Evolutionary conservation across 2,329 filamentous ascomycete species (phyloP), one percentile per base, ranked within the genome.

Genomic region (Fusarium secorum): DNA sequence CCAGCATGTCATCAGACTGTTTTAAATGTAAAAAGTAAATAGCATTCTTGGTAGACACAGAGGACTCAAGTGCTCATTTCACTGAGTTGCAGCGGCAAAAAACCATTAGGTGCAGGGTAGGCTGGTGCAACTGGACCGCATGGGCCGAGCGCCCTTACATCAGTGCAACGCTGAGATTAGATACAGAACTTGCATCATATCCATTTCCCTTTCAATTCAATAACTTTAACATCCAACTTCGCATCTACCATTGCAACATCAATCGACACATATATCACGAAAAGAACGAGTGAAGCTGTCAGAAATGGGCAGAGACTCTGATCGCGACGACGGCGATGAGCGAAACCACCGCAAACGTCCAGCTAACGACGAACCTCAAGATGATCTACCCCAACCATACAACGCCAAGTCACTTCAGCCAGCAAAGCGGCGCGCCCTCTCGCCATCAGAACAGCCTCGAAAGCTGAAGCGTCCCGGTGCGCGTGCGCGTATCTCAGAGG

Each of bases 391-490:
- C 13, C 87, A 89, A 68, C 87, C 88, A 9, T 90, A 89, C 80
- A 87, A 89, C 71, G 88, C 88, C 26, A 86, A 85, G 71, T 83
- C 83, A 44, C 84, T 90, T 26, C 86, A 88, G 70, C 83, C 87
- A 3, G 86, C 87, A 30, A 89, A 89, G 78, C 87, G 88, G 75
- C 86, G 87, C 52, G 85, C 85, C 64, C 78, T 87, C 20, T 89
- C 87, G 4, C 81, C 83, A 38, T 88, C 87, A 4, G 84, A 86
- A 13, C 80, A 83, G 41, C 88, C 89, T 14, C 89, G 91, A 54
- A 91, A 90, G 78, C 86, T 87, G 60, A 93, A 93, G 79, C 88
- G 90, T 9, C 91, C 91, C 3, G 89, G 89, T 8, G 86, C 88
- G 64, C 86, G 89, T 60, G 87, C 89, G 17, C 87, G 92, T 67